Conservation (phyloP, 768 basidiomycete species). For the Amyloporia xantha region DNA sequence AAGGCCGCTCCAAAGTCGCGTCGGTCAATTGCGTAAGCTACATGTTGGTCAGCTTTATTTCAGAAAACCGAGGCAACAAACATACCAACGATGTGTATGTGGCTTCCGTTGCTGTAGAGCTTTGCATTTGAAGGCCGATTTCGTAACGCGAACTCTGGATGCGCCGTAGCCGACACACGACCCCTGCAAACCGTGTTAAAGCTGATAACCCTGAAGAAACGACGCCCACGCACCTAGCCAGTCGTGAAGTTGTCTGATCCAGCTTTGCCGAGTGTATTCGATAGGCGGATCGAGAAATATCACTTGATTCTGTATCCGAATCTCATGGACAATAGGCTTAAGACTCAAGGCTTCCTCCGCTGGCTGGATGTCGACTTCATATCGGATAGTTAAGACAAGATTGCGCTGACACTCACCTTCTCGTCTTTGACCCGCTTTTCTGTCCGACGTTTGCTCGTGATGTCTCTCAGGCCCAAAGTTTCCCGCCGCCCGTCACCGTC, state of each 20-base stretch:
- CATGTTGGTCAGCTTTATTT: background rate
- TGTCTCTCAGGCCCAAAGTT: conserved; percentile 27
- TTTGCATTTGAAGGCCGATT: conserved; percentile 90
- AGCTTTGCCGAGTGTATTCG: conserved; percentile 85
- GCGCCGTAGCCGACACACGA: conserved; percentile 79
- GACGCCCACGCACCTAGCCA: conserved; percentile 60
- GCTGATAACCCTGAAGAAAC: background rate
- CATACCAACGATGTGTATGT: conserved; percentile 81
- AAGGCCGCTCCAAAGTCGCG: conserved; percentile 71
- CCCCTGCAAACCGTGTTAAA: conserved; percentile 36
- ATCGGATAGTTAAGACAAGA: background rate
- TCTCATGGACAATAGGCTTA: conserved; percentile 89
- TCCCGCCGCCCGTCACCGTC: conserved; percentile 60
- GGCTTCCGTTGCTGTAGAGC: conserved; percentile 52
- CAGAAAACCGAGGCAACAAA: too few relatives aligned
- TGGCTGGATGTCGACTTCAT: conserved; percentile 35
- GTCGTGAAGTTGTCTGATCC: conserved; percentile 85
- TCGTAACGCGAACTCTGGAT: conserved; percentile 97
- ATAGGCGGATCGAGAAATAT: conserved; percentile 98
- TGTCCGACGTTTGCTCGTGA: conserved; percentile 54
- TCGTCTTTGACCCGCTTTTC: conserved; percentile 70
- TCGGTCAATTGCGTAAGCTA: conserved; percentile 75
- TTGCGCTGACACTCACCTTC: conserved; percentile 42
- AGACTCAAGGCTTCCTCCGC: conserved; percentile 69
- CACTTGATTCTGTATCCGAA: conserved; percentile 97